Evolutionary conservation across 2,329 filamentous ascomycete genomes (phyloP), one percentile per base, ranked within the genome.

Genomic region (Ascocoryne sarcoides): DNA sequence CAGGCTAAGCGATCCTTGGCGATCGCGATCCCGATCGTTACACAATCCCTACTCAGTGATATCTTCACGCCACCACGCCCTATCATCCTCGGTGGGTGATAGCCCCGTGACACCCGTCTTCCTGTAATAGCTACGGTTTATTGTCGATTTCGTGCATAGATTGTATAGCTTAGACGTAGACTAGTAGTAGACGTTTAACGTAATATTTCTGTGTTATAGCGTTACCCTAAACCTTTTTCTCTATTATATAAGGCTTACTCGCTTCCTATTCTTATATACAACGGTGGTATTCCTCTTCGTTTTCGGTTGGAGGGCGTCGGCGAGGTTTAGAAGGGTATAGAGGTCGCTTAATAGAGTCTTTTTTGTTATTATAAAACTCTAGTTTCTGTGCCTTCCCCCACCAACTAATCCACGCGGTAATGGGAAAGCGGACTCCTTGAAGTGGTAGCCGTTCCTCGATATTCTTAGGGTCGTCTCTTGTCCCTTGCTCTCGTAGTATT

Each of bases 291-390:
- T 46, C 36, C 10, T 44, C 39, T 5, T 44, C 15, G 5, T 21
- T 29, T 26, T 42, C 29, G n/a, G 23, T 33, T n/a, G 3, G 37
- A 4, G 26, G 36, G 10, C 34, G 28, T 2, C 32, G 21, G 12
- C 37, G 18, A 40, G 44, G 46, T 44, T 49, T 49, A 9, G 12
- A 15, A 37, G 37, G 34, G 10, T 31, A 28, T 10, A 5, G 7
- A 37, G 39, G 44, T 5, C 32, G 10, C 15, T 39, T 15, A 5
- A 39, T 32, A 18, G 17, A 10, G 14, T 45, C 39, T 21, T 47
- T 34, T 23, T 47, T 38, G 23, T 43, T 32, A 35, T 44, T 46
- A 39, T 48, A 48, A 29, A 48, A 48, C 36, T 42, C 30, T 33
- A 43, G 35, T 33, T 41, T 47, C 7, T 39, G 20, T 21, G 33